Conservation (phyloP, 192 early-diverging fungal species). For the Backusella tuberculispora region DNA sequence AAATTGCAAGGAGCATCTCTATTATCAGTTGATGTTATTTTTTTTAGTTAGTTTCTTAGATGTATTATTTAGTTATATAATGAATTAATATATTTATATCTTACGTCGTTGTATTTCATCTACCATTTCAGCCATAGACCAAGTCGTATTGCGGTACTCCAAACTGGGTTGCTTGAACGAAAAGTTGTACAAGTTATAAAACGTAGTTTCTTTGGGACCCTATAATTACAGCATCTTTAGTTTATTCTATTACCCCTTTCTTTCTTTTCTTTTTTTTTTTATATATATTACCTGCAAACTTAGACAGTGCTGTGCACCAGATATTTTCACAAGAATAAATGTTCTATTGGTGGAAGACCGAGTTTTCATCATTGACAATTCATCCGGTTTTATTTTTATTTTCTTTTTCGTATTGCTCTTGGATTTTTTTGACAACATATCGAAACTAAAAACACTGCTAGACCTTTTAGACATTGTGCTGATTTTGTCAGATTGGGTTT, state of each 20-base stretch:
- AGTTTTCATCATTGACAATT: constrained; percentile 79
- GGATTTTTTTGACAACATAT: constrained; percentile 8
- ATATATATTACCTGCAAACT: constrained; percentile 83
- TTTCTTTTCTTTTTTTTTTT: no score
- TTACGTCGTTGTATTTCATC: constrained; percentile 67
- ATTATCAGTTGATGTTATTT: background rate
- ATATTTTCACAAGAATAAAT: constrained; percentile 90
- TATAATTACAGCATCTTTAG: constrained; percentile 21
- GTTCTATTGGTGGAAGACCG: constrained; percentile 84
- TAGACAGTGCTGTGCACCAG: constrained; percentile 73
- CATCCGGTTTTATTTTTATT: constrained; percentile 36
- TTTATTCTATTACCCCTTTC: background rate
- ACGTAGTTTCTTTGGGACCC: constrained; percentile 74
- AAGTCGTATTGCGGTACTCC: constrained; percentile 79
- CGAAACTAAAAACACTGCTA: constrained; percentile 6
- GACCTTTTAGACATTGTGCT: background rate
- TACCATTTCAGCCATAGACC: constrained; percentile 72
- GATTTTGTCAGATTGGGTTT: background rate
- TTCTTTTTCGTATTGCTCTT: background rate
- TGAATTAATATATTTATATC: background rate
- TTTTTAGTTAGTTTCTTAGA: no score
- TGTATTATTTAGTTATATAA: no score
- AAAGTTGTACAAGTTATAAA: constrained; percentile 73
- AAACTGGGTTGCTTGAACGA: constrained; percentile 72
- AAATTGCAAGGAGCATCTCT: constrained; percentile 35